These are phyloP conservation scores for Aquilaria agallochum DNA, from an alignment of 441 rosid species.

Conservation along the genomic window DNA sequence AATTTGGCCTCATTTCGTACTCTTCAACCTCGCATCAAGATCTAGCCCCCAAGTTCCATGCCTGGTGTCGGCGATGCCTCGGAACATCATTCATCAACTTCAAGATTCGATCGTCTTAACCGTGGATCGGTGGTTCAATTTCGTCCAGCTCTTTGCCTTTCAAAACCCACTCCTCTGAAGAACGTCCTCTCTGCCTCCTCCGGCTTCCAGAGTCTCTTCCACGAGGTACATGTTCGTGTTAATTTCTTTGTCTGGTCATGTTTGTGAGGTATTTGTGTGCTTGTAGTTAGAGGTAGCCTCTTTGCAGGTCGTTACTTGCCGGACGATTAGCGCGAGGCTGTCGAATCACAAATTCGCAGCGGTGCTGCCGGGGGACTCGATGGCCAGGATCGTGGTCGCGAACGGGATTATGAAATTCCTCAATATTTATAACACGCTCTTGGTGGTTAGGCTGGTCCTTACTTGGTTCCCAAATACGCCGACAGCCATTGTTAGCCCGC, in stretches of 20 bases:
- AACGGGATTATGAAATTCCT: slow-evolving; percentile 77
- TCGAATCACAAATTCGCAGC: slow-evolving; percentile 73
- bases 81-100: slow-evolving; percentile 35
- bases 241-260: background rate
- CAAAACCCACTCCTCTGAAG: slow-evolving; percentile 40
- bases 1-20: too few species aligned
- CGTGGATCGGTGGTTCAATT: slow-evolving; percentile 30
- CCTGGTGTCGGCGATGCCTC: slow-evolving; percentile 16
- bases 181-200: slow-evolving; percentile 40
- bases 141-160: slow-evolving; percentile 37
- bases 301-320: slow-evolving; percentile 38
- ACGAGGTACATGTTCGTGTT: slow-evolving; percentile 34
- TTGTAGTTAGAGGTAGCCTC: background rate
- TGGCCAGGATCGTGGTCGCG: slow-evolving; percentile 79
- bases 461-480: slow-evolving; percentile 96
- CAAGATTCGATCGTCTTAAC: slow-evolving; percentile 37
- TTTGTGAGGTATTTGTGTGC: background rate
- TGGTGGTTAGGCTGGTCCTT: slow-evolving; percentile 78
- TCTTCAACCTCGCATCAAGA: too few species aligned
- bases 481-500: slow-evolving; percentile 88
- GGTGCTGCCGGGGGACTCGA: slow-evolving; percentile 79
- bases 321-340: slow-evolving; percentile 25
- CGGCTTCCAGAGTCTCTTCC: slow-evolving; percentile 37
- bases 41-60: slow-evolving; percentile 4
- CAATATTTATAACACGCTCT: slow-evolving; percentile 73